Evolutionary conservation across 2,329 filamentous ascomycete genomes (phyloP).

Genomic region (Fonsecaea erecta): DNA sequence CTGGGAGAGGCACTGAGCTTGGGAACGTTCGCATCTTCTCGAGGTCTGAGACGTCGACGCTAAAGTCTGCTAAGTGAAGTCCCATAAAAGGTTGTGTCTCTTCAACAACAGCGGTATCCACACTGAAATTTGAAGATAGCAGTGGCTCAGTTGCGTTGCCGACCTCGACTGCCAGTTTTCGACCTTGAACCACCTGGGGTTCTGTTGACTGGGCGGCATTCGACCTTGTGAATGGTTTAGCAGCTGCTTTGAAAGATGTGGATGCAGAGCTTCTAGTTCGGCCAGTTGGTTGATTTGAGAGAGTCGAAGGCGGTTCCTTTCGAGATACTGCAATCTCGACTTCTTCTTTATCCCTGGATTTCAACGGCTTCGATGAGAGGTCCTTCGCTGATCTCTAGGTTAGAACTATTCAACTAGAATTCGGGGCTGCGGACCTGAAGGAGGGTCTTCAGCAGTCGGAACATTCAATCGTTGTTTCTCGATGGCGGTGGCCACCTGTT

Average conservation of each 20-base stretch:
- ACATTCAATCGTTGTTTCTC: conserved; percentile 14
- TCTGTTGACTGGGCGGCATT: background rate
- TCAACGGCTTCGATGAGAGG: background rate
- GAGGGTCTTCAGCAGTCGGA: background rate
- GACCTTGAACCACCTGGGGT: background rate
- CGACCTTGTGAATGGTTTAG: background rate
- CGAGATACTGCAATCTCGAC: background rate
- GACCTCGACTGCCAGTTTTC: background rate
- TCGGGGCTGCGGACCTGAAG: conserved; percentile 5
- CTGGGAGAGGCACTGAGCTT: conserved; percentile 27
- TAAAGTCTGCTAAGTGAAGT: conserved; percentile 22
- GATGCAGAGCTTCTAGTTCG: background rate
- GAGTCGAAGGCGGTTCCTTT: background rate
- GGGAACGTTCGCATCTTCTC: conserved; percentile 31
- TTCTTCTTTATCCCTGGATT: conserved; percentile 2
- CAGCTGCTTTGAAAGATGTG: background rate
- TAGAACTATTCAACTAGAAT: background rate
- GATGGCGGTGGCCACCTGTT: conserved; percentile 35
- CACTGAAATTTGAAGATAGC: background rate
- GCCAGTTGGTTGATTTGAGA: background rate
- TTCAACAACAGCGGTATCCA: background rate
- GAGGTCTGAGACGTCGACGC: conserved; percentile 22
- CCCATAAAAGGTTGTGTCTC: conserved; percentile 7
- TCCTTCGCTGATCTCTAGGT: conserved; percentile 6
- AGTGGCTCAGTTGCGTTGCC: background rate